phyloP scores from a whole-genome alignment of 2,329 filamentous ascomycete species.

The Colletotrichum acutatum region DNA sequence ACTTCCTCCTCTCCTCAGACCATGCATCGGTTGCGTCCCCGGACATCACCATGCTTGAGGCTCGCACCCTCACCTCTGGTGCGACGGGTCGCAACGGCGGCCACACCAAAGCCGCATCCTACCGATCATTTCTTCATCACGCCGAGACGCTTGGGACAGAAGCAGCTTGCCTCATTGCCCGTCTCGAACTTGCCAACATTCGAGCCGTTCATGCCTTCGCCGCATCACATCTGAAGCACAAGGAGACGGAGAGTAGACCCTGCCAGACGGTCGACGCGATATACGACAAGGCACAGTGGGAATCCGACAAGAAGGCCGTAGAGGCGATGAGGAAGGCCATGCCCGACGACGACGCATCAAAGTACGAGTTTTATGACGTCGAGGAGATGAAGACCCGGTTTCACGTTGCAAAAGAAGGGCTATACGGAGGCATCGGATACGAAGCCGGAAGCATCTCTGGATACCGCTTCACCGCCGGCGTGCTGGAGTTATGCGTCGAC shows the following conservation, averaged over 20 bases:
- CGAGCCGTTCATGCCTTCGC: conserved; percentile 66
- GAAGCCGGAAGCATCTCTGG: conserved; percentile 53
- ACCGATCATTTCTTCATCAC: conserved; percentile 62
- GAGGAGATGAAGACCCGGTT: conserved; percentile 51
- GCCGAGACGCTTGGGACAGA: conserved; percentile 54
- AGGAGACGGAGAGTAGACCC: conserved; percentile 57
- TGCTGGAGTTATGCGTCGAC: conserved; percentile 28
- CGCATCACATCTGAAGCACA: conserved; percentile 45
- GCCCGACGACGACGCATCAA: conserved; percentile 52
- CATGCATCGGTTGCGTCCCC: conserved; percentile 28
- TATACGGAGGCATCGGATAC: conserved; percentile 60
- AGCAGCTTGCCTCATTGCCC: conserved; percentile 61
- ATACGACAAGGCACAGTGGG: conserved; percentile 60
- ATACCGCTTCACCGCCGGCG: conserved; percentile 47
- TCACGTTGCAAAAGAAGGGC: conserved; percentile 41
- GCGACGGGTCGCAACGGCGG: conserved; percentile 66
- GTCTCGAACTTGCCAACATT: conserved; percentile 64
- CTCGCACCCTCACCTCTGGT: conserved; percentile 59
- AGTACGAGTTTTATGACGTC: conserved; percentile 55
- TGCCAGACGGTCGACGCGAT: conserved; percentile 68
- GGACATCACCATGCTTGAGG: conserved; percentile 59
- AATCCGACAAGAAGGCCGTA: conserved; percentile 50
- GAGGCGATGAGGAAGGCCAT: conserved; percentile 56
- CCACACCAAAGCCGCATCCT: conserved; percentile 59
- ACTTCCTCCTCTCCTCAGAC: conserved; percentile 37